Base-by-base conservation (phyloP, 495 filamentous ascomycete genomes). In the Pyrenula aspistea region DNA sequence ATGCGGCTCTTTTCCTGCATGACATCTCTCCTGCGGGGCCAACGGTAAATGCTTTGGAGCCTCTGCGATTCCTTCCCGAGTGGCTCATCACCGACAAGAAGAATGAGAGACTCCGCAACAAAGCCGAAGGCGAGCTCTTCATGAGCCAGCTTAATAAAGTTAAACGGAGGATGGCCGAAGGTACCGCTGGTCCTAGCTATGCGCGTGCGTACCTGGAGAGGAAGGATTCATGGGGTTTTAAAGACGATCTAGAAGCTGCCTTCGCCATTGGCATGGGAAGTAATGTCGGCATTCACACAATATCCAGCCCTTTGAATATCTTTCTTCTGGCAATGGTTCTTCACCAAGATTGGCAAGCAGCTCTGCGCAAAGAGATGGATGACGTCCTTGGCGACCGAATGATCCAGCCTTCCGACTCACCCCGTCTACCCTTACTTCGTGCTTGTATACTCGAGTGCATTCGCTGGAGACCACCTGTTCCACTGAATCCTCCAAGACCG, bases 301-400 rank as follows among this genome's bases (percentile, higher is more conserved):
- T 65, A 0, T 65, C 67, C 19, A 63, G 65, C 0, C 36, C 60
- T 2, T 58, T 77, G 24, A 49, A 57, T 49, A 59, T 63, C 25
- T 77, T 81, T 56, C 69, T 77, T 61, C 61, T 77, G 0, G 76
- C 74, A 3, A 76, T 79, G 71, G 65, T 61, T 0, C 24, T 77
- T 2, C 76, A 67, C 60, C 79, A 79, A 0, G 68, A 77, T 0
- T 76, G 75, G 0, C 78, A 80, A 54, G 60, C 62, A n/a, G 77
- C 73, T 22, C 81, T 81, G 2, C 81, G 81, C 57, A 75, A 71
- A 11, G 82, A 87, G 60, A 65, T 87, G 47, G 81, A 85, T 60
- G 58, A 63, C 15, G 73, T 83, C 2, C 61, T 81, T 10, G 77
- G 78, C 0, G 19, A 52, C 22, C n/a, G 50, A 52, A 21, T 52